phyloP scores from a whole-genome alignment of 1,284 basidiomycete species.

The Fistulina hepatica region DNA sequence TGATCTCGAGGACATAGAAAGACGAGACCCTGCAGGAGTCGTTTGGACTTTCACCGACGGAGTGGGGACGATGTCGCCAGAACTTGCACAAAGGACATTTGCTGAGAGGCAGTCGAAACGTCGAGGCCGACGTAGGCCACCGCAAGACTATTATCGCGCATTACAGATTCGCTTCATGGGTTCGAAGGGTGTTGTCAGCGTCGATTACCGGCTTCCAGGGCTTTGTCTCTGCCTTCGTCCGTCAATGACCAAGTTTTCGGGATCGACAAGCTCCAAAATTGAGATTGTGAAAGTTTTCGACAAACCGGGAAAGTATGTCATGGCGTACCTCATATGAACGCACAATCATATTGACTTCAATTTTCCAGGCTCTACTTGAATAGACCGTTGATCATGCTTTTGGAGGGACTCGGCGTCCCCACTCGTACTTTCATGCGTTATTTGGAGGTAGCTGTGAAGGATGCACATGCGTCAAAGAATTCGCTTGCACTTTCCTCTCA shows the following conservation, averaged over 20 bases:
- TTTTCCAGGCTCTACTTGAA: slow-evolving; percentile 34
- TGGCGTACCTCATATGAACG: background rate
- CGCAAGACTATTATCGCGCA: slow-evolving; percentile 32
- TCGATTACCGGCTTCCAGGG: slow-evolving; percentile 39
- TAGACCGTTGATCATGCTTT: slow-evolving; percentile 46
- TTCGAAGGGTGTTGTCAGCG: slow-evolving; percentile 48
- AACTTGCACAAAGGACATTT: slow-evolving; percentile 43
- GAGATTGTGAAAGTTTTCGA: slow-evolving; percentile 59
- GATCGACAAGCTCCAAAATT: slow-evolving; percentile 23
- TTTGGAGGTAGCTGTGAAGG: background rate
- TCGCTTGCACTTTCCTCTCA: slow-evolving; percentile 25
- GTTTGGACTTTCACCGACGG: slow-evolving; percentile 54
- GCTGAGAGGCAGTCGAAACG: slow-evolving; percentile 28
- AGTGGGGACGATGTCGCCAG: slow-evolving; percentile 52
- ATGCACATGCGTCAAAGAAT: background rate
- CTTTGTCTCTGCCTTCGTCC: slow-evolving; percentile 37
- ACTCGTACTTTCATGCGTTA: background rate
- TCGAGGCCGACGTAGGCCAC: slow-evolving; percentile 26
- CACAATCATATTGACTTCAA: background rate
- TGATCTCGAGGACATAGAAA: slow-evolving; percentile 38
- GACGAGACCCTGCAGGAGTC: slow-evolving; percentile 38
- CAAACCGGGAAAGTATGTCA: slow-evolving; percentile 28
- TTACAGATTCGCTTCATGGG: slow-evolving; percentile 53
- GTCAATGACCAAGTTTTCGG: slow-evolving; percentile 58
- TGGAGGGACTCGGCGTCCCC: slow-evolving; percentile 17